These are phyloP conservation scores for Coemansia sp. DNA, from an alignment of 192 early-diverging fungal genomes.

Conservation along the genomic window DNA sequence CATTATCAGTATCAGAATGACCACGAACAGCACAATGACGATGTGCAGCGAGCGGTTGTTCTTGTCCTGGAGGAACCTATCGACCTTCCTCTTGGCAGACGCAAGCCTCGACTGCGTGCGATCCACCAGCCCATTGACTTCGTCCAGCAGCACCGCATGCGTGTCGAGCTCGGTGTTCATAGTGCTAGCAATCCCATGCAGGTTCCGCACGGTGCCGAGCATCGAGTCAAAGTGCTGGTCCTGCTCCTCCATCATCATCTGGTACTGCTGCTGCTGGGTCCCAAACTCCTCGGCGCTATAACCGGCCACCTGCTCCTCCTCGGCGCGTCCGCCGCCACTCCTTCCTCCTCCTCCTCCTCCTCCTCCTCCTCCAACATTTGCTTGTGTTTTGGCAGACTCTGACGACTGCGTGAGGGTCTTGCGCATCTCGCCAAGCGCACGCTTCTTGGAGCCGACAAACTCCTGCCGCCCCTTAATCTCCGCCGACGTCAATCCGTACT, in stretches of 20 bases:
- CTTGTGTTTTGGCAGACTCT: background rate
- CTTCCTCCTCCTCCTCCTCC: no score
- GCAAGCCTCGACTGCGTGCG: slow-evolving; percentile 40
- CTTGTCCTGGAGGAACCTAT: slow-evolving; percentile 49
- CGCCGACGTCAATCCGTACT: slow-evolving; percentile 38
- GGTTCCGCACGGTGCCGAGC: slow-evolving; percentile 53
- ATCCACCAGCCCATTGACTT: slow-evolving; percentile 40
- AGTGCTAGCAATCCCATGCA: slow-evolving; percentile 51
- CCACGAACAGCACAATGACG: slow-evolving; percentile 42
- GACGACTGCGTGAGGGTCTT: slow-evolving; percentile 20
- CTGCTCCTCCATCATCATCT: slow-evolving; percentile 54
- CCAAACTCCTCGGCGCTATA: slow-evolving; percentile 22
- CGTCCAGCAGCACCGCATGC: slow-evolving; percentile 52
- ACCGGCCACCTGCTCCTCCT: slow-evolving; percentile 8
- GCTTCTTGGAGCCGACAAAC: slow-evolving; percentile 37
- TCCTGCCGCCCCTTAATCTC: slow-evolving; percentile 37
- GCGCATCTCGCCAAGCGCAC: slow-evolving; percentile 42
- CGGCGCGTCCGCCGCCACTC: background rate
- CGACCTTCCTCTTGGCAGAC: slow-evolving; percentile 33
- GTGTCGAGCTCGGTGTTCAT: slow-evolving; percentile 56
- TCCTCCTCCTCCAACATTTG: background rate
- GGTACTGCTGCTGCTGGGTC: slow-evolving; percentile 42
- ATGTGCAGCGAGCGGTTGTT: slow-evolving; percentile 46
- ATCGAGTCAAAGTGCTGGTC: slow-evolving; percentile 53
- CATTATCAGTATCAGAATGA: slow-evolving; percentile 46